These are phyloP conservation scores for Leucoagaricus sp. DNA, from an alignment of 1,284 basidiomycete species.

Conservation along the genomic window DNA sequence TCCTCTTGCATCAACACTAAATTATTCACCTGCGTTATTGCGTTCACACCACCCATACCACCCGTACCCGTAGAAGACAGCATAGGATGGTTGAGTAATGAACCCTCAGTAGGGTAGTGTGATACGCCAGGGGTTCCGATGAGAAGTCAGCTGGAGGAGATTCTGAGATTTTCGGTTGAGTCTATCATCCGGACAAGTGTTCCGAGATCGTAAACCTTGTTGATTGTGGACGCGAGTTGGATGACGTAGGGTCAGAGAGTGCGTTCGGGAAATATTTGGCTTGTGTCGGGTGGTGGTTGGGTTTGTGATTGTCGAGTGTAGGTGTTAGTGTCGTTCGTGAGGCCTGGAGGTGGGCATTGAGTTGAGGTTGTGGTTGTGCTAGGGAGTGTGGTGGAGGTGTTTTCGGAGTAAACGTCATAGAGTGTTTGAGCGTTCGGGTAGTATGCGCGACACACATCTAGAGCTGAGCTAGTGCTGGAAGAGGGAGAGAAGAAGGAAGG, in stretches of 20 bases:
- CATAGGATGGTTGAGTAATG: background rate
- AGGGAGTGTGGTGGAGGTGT: background rate
- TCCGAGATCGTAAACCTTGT: conserved; percentile 81
- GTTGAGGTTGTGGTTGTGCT: too few species aligned
- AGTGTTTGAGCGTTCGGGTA: conserved; percentile 87
- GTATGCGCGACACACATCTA: conserved; percentile 93
- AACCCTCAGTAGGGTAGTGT: conserved; percentile 42
- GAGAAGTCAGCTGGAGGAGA: conserved; percentile 50
- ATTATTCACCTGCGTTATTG: conserved; percentile 66
- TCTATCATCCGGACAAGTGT: conserved; percentile 86
- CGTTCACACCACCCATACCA: too few species aligned
- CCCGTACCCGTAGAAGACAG: too few species aligned
- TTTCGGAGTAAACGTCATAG: conserved; percentile 65
- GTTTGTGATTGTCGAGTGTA: too few species aligned
- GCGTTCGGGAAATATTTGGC: conserved; percentile 66
- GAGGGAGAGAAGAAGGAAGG: conserved; percentile 18
- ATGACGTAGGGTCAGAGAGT: conserved; percentile 93
- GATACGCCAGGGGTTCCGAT: conserved; percentile 85
- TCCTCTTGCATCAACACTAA: conserved; percentile 83
- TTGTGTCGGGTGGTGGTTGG: background rate
- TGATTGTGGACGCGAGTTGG: conserved; percentile 89
- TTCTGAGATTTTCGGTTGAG: conserved; percentile 85
- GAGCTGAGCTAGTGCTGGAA: conserved; percentile 55
- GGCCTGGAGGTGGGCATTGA: background rate
- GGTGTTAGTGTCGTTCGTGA: conserved; percentile 16